Evolutionary conservation across 2,329 filamentous ascomycete genomes (phyloP), one percentile per base, ranked within the genome.

Genomic region (Colletotrichum sp.): DNA sequence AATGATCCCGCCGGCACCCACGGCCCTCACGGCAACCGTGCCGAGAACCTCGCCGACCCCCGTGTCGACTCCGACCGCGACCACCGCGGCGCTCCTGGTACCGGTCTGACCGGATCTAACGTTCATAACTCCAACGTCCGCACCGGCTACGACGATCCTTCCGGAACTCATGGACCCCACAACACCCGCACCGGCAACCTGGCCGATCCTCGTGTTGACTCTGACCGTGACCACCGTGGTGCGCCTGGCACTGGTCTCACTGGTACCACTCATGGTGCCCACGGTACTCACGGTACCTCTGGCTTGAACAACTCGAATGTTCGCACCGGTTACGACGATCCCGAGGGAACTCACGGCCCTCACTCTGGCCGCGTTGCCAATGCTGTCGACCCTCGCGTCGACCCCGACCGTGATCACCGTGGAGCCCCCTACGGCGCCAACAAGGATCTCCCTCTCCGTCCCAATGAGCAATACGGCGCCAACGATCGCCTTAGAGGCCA

Each of bases 41-140:
- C 83, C 15, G 81, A 81, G 36, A 90, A 90, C 82, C 87, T 88
- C 32, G 76, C 84, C 15, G 89, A 91, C 78, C 89, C 89, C 25
- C 83, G 88, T 22, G 84, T 89, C 65, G 87, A 89, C 76, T 87
- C 85, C 13, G 86, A 89, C 79, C 82, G 86, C 34, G 85, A 86
- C 78, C 55, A 81, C 77, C 64, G 68, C 15, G 69, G 39, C 3
- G 52, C 61, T 32, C 67, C 66, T 2, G 49, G 64, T 22, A 52
- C 75, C 19, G 66, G 68, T 12, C 6, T 69, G 30, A 69, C 72
- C 39, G 72, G 62, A 7, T 72, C 27, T 29, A 68, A 72, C 49
- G 62, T 68, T 34, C 69, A 72, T 32, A 30, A 73, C 63, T 44
- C 62, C n/a, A 70, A 71, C 36, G 15, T 39, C 13, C 71, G 44